A percentile compares a stretch with the other conserved stretches of the same genome.
Evolutionary conservation across 1,284 basidiomycete species (phyloP).

Genomic region (Marasmius oreades): DNA sequence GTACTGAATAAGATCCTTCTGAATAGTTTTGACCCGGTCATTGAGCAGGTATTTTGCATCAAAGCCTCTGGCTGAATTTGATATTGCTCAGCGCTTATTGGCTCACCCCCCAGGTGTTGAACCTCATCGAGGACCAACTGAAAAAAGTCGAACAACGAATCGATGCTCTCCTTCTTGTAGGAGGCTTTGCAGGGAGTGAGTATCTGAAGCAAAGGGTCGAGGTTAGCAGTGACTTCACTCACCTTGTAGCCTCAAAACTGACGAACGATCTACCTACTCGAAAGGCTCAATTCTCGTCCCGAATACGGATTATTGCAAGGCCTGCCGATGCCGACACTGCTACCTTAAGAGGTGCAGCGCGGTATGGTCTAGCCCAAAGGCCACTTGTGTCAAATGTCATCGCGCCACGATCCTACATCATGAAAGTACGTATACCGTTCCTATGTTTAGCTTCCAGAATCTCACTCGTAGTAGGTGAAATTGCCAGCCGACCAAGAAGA

Average conservation of each 20-base stretch:
- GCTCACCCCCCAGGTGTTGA: conserved; percentile 50
- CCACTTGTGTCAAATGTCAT: conserved; percentile 75
- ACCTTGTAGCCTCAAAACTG: conserved; percentile 10
- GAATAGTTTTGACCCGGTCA: conserved; percentile 63
- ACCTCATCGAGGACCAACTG: conserved; percentile 73
- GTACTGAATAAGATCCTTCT: not conserved
- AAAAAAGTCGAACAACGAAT: conserved; percentile 59
- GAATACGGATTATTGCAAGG: conserved; percentile 69
- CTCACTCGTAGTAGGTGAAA: conserved; percentile 54
- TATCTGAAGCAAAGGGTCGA: conserved; percentile 75
- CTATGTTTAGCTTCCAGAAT: conserved; percentile 1
- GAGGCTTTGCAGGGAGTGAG: conserved; percentile 80
- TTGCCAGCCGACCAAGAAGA: conserved; percentile 79
- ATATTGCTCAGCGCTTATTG: not conserved
- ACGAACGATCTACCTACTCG: conserved; percentile 11
- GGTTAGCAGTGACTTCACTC: conserved; percentile 35
- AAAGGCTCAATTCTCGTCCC: conserved; percentile 59
- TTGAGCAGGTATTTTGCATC: conserved; percentile 52
- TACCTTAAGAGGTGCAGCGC: conserved; percentile 76
- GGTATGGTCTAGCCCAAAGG: conserved; percentile 74
- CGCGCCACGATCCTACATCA: conserved; percentile 75
- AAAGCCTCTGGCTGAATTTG: too few species aligned
- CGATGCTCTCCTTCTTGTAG: conserved; percentile 78
- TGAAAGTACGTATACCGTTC: conserved; percentile 51
- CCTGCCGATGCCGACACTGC: conserved; percentile 82